These are phyloP conservation scores for Euphorbia tirucalli DNA, from an alignment of 345 rosid species.

Conservation along the genomic window DNA sequence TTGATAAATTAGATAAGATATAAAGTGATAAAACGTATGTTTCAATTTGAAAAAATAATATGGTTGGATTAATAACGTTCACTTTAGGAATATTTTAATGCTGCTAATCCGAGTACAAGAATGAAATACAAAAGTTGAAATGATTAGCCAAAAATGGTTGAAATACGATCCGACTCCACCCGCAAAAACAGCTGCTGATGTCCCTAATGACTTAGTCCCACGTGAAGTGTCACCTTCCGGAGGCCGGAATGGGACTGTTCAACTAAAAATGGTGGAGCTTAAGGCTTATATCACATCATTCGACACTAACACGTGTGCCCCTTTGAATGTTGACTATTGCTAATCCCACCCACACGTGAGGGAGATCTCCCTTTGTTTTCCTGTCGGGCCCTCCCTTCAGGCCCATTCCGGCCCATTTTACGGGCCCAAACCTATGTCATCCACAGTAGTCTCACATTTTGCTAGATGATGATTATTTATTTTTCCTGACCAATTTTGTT, in stretches of 20 bases:
- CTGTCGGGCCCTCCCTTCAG: conserved; percentile 18
- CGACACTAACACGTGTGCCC: conserved; percentile 37
- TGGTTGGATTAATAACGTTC: too few relatives aligned
- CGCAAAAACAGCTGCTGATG: conserved; percentile 4
- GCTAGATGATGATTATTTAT: too few relatives aligned
- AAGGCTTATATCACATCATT: too few relatives aligned
- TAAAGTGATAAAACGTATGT: too few relatives aligned
- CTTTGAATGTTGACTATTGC: conserved; percentile 17
- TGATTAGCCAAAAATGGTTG: neutral
- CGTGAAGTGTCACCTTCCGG: conserved; percentile 36
- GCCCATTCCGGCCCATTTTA: conserved; percentile 16
- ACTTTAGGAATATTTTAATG: too few relatives aligned
- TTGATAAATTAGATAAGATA: too few relatives aligned
- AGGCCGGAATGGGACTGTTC: conserved; percentile 22
- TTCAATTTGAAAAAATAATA: too few relatives aligned
- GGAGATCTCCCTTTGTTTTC: conserved; percentile 24
- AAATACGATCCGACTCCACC: neutral
- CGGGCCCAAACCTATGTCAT: conserved; percentile 22
- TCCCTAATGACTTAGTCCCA: conserved; percentile 44
- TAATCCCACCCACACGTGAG: conserved; percentile 55
- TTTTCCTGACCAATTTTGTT: too few relatives aligned
- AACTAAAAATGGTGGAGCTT: too few relatives aligned
- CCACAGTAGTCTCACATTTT: too few relatives aligned
- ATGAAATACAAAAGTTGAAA: neutral
- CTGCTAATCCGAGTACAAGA: too few relatives aligned